Base-by-base conservation (phyloP, 192 early-diverging fungal genomes). In the Entomortierella beljakovae region DNA sequence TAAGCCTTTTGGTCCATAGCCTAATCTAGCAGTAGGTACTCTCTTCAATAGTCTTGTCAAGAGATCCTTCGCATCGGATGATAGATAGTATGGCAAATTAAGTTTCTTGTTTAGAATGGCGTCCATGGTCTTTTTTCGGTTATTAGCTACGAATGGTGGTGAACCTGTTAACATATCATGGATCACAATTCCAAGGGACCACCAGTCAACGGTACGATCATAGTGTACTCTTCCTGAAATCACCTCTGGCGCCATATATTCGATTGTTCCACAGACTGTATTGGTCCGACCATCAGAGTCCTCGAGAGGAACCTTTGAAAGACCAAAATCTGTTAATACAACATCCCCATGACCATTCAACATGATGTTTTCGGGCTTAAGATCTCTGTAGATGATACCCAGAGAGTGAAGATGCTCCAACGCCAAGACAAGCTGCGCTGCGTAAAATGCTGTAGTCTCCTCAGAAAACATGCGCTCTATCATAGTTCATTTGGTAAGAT, bases 301-400 rank as follows among this genome's bases (percentile, higher is more conserved):
- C 38, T 76, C 72, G 26, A 79, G 48, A 22, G 75, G 75, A 6
- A 93, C 95, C 81, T 98, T 98, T n/a, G 90, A 91, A 2, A 98
- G 86, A 1, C 97, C 97, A 87, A 97, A 98, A 76, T 98, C 96
- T 2, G 95, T 96, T 57, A 98, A 81, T n/a, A 94, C 72, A 32
- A 97, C 74, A 72, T 97, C 94, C 4, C 95, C 95, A 2, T 92
- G 86, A 4, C 68, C 79, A 70, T 91, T 89, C 23, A 97, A 73
- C 54, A 94, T 83, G 42, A 87, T 88, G 71, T 92, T 92, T 61
- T 92, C 92, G 0, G 91, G 92, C 84, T 94, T 94, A 48, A 89
- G 81, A 58, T 93, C 95, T 51, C 94, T 83, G 70, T 98, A 97
- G 57, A 99, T 92, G 66, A 99, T 97, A 5, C 96, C 94, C 22